phyloP scores from a whole-genome alignment of 176 grass and related monocot species.

The Aegilops bicornis region DNA sequence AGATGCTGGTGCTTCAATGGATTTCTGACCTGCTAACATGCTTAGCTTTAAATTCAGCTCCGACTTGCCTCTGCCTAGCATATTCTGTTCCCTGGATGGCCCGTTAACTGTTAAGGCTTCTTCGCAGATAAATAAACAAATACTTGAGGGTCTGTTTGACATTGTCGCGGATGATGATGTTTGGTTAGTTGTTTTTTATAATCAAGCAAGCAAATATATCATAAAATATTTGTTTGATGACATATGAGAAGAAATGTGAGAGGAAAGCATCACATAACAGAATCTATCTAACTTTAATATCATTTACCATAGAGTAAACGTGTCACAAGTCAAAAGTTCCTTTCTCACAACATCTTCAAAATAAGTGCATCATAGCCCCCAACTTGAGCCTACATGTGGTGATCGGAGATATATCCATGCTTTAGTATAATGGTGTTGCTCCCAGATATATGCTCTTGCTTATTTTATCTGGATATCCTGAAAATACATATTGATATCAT shows the following conservation, averaged over 20 bases:
- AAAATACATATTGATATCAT: not conserved
- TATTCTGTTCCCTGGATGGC: not conserved
- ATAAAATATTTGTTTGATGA: not conserved
- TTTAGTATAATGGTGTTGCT: constrained; percentile 15
- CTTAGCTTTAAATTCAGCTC: not conserved
- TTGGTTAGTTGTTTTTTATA: not conserved
- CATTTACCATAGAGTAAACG: not conserved
- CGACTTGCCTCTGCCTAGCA: not conserved
- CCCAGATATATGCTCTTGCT: not conserved
- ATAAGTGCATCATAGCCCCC: not conserved
- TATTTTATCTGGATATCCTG: not conserved
- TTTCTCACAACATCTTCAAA: not conserved
- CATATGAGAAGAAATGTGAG: not conserved
- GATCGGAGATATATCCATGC: not conserved
- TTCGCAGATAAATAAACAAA: not conserved
- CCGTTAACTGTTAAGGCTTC: not conserved
- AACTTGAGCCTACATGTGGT: not conserved
- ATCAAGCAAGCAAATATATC: not conserved
- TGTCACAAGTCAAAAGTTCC: not conserved
- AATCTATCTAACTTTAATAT: not conserved
- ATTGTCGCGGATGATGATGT: not conserved
- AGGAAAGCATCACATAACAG: not conserved
- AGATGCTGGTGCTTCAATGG: not conserved
- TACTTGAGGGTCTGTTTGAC: not conserved
- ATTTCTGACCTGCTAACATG: not conserved